A percentile compares a stretch with the other conserved stretches of the same genome.
phyloP scores from a whole-genome alignment of 2,329 filamentous ascomycete genomes.

The Purpureocillium lavendulum region DNA sequence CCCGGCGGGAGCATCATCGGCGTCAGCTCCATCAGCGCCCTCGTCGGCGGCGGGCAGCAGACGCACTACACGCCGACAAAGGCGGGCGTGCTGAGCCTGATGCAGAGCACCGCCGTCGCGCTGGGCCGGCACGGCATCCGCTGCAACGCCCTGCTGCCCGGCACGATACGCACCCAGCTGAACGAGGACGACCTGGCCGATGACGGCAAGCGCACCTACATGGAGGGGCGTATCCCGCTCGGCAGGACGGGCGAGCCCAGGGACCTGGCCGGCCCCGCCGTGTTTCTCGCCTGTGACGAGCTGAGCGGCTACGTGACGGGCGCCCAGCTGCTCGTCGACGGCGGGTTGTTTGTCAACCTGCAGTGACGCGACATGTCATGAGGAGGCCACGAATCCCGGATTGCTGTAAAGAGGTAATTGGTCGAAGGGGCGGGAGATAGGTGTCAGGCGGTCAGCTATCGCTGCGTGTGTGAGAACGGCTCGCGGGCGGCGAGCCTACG shows the following conservation, averaged over 20 bases:
- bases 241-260: conserved; percentile 61
- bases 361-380: conserved; percentile 42
- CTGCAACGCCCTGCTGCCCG: conserved; percentile 77
- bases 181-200: conserved; percentile 77
- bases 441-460: no score
- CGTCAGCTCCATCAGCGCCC: conserved; percentile 63
- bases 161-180: conserved; percentile 75
- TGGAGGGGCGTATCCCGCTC: conserved; percentile 74
- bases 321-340: conserved; percentile 78
- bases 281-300: conserved; percentile 74
- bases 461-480: no score
- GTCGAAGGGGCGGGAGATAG: no score
- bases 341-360: conserved; percentile 82
- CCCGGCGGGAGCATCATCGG: conserved; percentile 74
- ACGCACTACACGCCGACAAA: conserved; percentile 87
- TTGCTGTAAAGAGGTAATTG: no score
- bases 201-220: conserved; percentile 63
- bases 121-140: conserved; percentile 67
- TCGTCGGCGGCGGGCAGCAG: conserved; percentile 71
- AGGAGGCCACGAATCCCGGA: background rate
- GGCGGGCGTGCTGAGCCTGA: conserved; percentile 69
- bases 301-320: conserved; percentile 77
- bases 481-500: no score
- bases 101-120: conserved; percentile 76
- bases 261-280: conserved; percentile 77